Base-by-base conservation (phyloP, 768 basidiomycete species). In the Trametes cinnabarina region DNA sequence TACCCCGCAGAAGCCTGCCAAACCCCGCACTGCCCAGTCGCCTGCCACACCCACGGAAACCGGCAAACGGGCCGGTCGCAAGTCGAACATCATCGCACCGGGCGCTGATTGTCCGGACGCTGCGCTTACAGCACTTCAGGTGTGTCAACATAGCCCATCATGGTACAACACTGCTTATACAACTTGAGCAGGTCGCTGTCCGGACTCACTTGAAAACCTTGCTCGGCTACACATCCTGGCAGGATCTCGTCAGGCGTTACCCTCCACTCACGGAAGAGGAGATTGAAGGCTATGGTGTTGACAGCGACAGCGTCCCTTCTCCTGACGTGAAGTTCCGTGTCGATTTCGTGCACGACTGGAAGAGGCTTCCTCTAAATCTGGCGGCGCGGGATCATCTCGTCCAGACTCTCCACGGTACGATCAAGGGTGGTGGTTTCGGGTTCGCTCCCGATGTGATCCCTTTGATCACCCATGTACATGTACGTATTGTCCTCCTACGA, bases 311-410 rank as follows among this genome's bases (percentile, higher is more conserved):
- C 30, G 11, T 32, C 11, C 30, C 30, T 32, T 11, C 30, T 32
- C 30, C 30, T 32, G 39, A 40, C 4, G 19, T 15, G 4, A 40
- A 14, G 5, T 40, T 40, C 17, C 39, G 39, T 6, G 39, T 51
- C 49, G 49, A 51, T 37, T 51, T 51, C 49, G 15, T 51, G 2
- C 49, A 51, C 9, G 49, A 51, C 15, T 51, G 49, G 49, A 51
- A 51, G 26, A 3, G 49, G 22, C 11, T n/a, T 1, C 37, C 49
- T 6, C n/a, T 51, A 23, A 51, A 51, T 19, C 39, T 51, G 2
- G 11, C 11, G 2, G 48, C 56, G 15, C 48, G 48, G 6, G 28
- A 41, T 7, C 0, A 43, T 17, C 51, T 51, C 22, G 17, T 44
- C 17, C 30, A 43, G 22, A 43, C 42, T n/a, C 22, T 57, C 32